A percentile compares a stretch with the other conserved stretches of the same genome.
phyloP scores from a whole-genome alignment of 2,329 filamentous ascomycete genomes.

The Exophiala viscosa region DNA sequence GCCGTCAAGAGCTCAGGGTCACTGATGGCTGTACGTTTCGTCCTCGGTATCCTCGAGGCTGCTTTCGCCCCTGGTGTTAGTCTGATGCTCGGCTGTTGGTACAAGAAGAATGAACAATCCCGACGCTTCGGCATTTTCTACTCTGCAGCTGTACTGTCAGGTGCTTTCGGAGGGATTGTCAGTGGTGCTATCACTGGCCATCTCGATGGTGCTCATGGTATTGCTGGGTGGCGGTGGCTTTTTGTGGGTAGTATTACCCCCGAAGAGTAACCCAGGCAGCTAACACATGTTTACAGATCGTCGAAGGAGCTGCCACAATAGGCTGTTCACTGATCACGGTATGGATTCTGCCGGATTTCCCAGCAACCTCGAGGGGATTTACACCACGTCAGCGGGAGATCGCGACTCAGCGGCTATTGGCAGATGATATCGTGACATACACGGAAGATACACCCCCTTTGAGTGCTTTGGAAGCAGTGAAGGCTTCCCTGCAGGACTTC shows the following conservation, averaged over 20 bases:
- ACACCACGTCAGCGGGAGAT: constrained; percentile 48
- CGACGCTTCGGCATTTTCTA: constrained; percentile 59
- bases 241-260: no score
- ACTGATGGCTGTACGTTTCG: constrained; percentile 49
- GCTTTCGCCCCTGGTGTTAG: constrained; percentile 54
- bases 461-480: background rate
- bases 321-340: constrained; percentile 42
- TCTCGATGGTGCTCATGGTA: constrained; percentile 22
- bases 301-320: constrained; percentile 52
- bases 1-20: constrained; percentile 47
- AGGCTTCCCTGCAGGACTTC: constrained; percentile 22
- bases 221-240: constrained; percentile 31
- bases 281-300: constrained; percentile 1
- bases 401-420: constrained; percentile 29
- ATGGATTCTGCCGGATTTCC: constrained; percentile 42
- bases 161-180: constrained; percentile 59
- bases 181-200: constrained; percentile 47
- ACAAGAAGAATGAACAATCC: constrained; percentile 57
- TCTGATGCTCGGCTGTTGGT: constrained; percentile 61
- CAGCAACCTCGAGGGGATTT: constrained; percentile 38
- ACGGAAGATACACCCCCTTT: constrained; percentile 9
- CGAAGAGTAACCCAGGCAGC: no score
- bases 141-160: constrained; percentile 55
- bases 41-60: constrained; percentile 52
- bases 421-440: constrained; percentile 6